Percentiles rank a stretch among this genome's conserved stretches.
These are phyloP conservation scores for Chlamydomonas applanata DNA, from an alignment of 139 green algal species.

Conservation along the genomic window DNA sequence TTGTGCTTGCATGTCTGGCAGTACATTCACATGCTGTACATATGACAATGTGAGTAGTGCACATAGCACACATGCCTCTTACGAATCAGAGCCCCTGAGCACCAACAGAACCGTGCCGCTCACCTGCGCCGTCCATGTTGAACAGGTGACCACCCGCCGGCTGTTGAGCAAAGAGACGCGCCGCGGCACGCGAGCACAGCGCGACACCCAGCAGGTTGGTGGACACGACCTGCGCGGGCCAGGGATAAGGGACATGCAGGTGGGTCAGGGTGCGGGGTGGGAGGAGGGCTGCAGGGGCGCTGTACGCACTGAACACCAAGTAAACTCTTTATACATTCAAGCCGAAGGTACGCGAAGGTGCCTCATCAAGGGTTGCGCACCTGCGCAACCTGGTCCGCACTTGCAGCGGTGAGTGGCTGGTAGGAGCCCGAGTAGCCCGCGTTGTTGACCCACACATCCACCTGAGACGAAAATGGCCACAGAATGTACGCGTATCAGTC, in stretches of 20 bases:
- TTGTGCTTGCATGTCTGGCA: no score
- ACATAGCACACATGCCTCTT: no score
- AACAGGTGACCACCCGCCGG: conserved; percentile 78
- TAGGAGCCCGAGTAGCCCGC: conserved; percentile 69
- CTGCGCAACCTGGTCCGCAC: conserved; percentile 44
- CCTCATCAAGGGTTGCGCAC: no score
- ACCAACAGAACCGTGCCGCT: no score
- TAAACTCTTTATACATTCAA: no score
- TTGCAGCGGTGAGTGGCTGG: conserved; percentile 53
- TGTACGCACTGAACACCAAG: background rate
- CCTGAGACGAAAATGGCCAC: no score
- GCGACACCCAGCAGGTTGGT: conserved; percentile 87
- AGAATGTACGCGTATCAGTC: conserved; percentile 38
- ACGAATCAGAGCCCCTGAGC: no score
- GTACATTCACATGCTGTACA: no score
- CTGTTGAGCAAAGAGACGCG: conserved; percentile 20
- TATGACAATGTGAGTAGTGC: no score
- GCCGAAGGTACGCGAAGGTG: no score
- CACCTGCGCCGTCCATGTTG: conserved; percentile 82
- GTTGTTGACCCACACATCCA: conserved; percentile 90
- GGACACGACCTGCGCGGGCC: conserved; percentile 49
- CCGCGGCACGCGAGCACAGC: conserved; percentile 58
- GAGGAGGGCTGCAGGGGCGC: background rate
- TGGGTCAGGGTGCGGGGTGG: background rate
- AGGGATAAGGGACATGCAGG: background rate